Conservation (phyloP, 2,329 filamentous ascomycete species). For the Penicillium paneum region DNA sequence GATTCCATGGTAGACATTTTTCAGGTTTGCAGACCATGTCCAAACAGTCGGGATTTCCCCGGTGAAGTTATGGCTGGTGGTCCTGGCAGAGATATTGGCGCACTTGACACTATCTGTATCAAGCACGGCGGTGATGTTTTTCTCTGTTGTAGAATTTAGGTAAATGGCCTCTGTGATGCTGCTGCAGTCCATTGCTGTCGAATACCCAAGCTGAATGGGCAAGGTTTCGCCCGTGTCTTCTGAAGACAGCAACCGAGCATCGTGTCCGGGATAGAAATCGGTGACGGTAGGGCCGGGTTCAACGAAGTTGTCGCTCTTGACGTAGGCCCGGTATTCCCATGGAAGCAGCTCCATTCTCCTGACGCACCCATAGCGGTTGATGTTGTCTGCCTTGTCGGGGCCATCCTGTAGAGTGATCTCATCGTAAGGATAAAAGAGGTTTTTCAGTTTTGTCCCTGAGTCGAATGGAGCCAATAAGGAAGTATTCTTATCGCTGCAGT, state of each 20-base stretch:
- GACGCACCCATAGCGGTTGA: slow-evolving; percentile 56
- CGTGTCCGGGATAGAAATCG: slow-evolving; percentile 59
- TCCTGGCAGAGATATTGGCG: slow-evolving; percentile 30
- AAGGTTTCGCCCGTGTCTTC: slow-evolving; percentile 48
- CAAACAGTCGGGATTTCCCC: slow-evolving; percentile 56
- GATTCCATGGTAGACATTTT: slow-evolving; percentile 59
- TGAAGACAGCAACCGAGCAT: slow-evolving; percentile 54
- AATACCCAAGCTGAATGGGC: slow-evolving; percentile 53
- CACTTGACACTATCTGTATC: slow-evolving; percentile 49
- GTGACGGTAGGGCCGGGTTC: slow-evolving; percentile 57
- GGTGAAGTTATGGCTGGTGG: slow-evolving; percentile 38
- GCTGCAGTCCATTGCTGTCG: slow-evolving; percentile 58
- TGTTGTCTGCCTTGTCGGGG: slow-evolving; percentile 44
- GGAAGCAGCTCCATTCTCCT: slow-evolving; percentile 50
- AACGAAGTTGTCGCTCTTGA: slow-evolving; percentile 52
- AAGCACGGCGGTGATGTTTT: slow-evolving; percentile 45
- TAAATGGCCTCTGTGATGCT: slow-evolving; percentile 50
- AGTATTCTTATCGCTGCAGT: slow-evolving; percentile 36
- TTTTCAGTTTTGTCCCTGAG: slow-evolving; percentile 54
- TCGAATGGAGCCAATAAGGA: slow-evolving; percentile 57
- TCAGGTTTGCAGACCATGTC: slow-evolving; percentile 53
- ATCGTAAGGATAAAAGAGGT: slow-evolving; percentile 62
- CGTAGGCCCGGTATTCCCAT: slow-evolving; percentile 61
- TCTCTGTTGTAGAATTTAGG: slow-evolving; percentile 53
- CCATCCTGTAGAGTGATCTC: slow-evolving; percentile 51